Base-by-base conservation (phyloP, 768 basidiomycete genomes). In the Tylopilus felleus region DNA sequence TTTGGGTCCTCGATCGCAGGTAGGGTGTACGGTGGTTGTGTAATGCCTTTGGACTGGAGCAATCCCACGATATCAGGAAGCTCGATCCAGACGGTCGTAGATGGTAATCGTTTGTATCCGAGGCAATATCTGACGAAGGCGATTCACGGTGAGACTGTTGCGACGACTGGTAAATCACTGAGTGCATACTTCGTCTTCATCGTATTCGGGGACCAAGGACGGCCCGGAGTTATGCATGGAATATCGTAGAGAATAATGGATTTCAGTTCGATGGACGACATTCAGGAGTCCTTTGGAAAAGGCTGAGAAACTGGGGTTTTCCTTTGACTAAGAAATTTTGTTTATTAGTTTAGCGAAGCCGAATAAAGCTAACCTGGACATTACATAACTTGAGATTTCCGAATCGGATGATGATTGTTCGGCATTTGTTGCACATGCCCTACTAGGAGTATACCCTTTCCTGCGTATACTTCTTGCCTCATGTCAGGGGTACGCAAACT, bases 1-100 rank as follows among this genome's bases (percentile, higher is more conserved):
- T 64, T 63, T 0, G 74, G 72, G 59, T 83, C 81, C 57, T 76
- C 62, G 50, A 85, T 80, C 25, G 75, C 70, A 1, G 83, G 82
- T 0, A 80, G 66, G 14, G 78, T 80, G 64, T 81, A 58, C 14
- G 65, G 51, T 8, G 52, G 44, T 6, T 47, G 8, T 51, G 41
- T 70, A 68, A 61, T 65, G 65, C 45, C 54, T 43, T 64, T 66
- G 42, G 65, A 65, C 28, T 56, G 57, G 45, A 69, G 47, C 65
- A 59, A 1, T 45, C 23, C 47, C 67, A 48, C 74, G 48, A 85
- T 77, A 48, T 83, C 78, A 5, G 77, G 77, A 71, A 80, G 17
- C 58, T 61, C 10, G 73, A 61, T 25, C 60, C 60, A 62, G 42
- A 60, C 49, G 5, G 61, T 53, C 22, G 35, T 53, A 35, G 59